These are phyloP conservation scores for Cyberlindnera maritima DNA, from an alignment of 805 yeast genomes.

Conservation along the genomic window DNA sequence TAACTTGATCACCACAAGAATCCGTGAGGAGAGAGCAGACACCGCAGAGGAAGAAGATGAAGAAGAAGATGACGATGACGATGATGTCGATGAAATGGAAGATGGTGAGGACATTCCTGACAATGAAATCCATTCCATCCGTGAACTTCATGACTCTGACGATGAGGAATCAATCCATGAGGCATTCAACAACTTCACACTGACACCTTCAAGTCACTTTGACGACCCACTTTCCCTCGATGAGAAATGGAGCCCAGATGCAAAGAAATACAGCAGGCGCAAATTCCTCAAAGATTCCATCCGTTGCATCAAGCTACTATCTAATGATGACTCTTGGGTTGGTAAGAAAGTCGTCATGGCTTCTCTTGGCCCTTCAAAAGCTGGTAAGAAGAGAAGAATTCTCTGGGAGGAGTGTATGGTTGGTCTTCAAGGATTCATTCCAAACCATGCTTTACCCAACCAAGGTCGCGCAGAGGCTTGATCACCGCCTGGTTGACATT, in stretches of 20 bases:
- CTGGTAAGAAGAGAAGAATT: constrained; percentile 3
- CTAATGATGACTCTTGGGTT: constrained; percentile 52
- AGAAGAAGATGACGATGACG: constrained; percentile 25
- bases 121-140: constrained; percentile 16
- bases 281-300: constrained; percentile 49
- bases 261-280: constrained; percentile 34
- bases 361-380: neutral
- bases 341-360: constrained; percentile 33
- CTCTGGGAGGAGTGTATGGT: constrained; percentile 17
- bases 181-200: constrained; percentile 16
- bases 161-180: constrained; percentile 18
- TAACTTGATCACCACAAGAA: constrained; percentile 10
- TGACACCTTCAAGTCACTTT: neutral
- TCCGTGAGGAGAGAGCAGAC: constrained; percentile 17
- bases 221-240: neutral
- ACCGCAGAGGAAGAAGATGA: constrained; percentile 18
- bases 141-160: constrained; percentile 24
- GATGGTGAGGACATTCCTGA: constrained; percentile 18
- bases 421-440: constrained; percentile 21
- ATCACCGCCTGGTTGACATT: too few species aligned
- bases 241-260: constrained; percentile 47
- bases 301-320: constrained; percentile 54
- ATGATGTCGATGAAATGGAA: constrained; percentile 15
- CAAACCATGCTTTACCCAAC: neutral
- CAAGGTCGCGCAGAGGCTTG: neutral